Percentiles rank a stretch among this genome's conserved stretches.
Evolutionary conservation across 257 asterid genomes (phyloP).

Genomic region (Misopates orontium): DNA sequence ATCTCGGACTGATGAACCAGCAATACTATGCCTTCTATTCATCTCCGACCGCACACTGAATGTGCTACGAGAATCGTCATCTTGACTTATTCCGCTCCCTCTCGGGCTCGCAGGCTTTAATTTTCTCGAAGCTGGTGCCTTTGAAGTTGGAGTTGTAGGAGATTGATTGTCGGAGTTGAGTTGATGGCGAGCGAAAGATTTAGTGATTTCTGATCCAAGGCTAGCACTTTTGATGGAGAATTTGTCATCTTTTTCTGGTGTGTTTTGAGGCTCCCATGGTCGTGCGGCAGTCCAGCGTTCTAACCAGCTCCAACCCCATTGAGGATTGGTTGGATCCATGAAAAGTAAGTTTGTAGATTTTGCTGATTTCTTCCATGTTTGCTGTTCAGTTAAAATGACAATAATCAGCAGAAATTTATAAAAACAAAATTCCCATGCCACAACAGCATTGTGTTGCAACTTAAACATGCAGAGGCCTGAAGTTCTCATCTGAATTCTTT

Average conservation of each 20-base stretch:
- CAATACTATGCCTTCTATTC: constrained; percentile 81
- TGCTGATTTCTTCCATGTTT: constrained; percentile 84
- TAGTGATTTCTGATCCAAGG: constrained; percentile 66
- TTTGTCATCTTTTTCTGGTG: constrained; percentile 59
- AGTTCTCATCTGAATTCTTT: too few species aligned
- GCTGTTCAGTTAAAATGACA: constrained; percentile 47
- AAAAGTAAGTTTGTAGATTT: constrained; percentile 70
- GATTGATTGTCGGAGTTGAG: constrained; percentile 64
- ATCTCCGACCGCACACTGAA: constrained; percentile 64
- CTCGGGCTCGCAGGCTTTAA: constrained; percentile 65
- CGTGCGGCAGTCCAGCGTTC: constrained; percentile 89
- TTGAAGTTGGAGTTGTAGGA: constrained; percentile 44
- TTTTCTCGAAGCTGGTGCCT: constrained; percentile 35
- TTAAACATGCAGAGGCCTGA: too few species aligned
- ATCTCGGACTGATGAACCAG: constrained; percentile 75
- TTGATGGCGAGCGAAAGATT: constrained; percentile 84
- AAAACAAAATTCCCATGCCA: too few species aligned
- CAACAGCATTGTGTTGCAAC: too few species aligned
- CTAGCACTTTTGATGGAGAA: constrained; percentile 43
- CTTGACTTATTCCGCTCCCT: constrained; percentile 52
- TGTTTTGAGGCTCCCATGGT: constrained; percentile 57
- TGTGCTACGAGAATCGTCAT: constrained; percentile 69
- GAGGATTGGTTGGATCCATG: constrained; percentile 97
- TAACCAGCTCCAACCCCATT: constrained; percentile 99
- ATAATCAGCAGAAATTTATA: not conserved